Conservation (phyloP, 768 basidiomycete genomes). For the Coprinopsis cinerea region DNA sequence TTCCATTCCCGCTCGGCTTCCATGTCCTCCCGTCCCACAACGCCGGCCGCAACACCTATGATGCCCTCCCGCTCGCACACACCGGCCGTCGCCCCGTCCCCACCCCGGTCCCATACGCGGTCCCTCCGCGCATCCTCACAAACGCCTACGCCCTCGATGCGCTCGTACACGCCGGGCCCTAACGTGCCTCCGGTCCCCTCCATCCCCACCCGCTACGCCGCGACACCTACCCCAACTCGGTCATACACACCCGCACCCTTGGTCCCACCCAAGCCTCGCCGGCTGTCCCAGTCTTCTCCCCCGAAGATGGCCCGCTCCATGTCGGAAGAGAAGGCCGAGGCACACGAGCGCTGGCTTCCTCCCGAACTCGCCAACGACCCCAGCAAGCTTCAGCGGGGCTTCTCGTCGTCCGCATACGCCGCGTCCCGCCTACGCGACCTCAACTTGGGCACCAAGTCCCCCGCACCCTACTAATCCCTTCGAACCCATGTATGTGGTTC, state of each 20-base stretch:
- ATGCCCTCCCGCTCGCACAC: constrained; percentile 33
- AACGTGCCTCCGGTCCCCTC: constrained; percentile 22
- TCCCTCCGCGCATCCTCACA: constrained; percentile 33
- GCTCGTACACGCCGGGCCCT: constrained; percentile 21
- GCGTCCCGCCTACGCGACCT: constrained; percentile 6
- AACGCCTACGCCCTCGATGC: constrained; percentile 21
- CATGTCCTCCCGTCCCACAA: constrained; percentile 42
- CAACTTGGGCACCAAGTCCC: background rate
- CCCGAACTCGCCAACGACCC: constrained; percentile 22
- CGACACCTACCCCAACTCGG: constrained; percentile 17
- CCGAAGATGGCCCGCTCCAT: constrained; percentile 55
- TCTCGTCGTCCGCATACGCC: constrained; percentile 9
- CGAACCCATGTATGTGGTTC: no score
- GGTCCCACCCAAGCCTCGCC: constrained; percentile 40
- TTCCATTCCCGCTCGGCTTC: constrained; percentile 51
- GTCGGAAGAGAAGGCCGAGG: constrained; percentile 59
- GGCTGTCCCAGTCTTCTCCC: constrained; percentile 47
- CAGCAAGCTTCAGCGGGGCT: constrained; percentile 9
- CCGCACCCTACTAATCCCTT: background rate
- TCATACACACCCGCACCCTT: constrained; percentile 22
- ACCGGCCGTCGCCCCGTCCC: constrained; percentile 35
- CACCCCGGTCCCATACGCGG: constrained; percentile 24
- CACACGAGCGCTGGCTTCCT: constrained; percentile 65
- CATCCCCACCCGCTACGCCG: constrained; percentile 19
- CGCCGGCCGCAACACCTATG: constrained; percentile 29